These are phyloP conservation scores for Fusarium transvaalense DNA, from an alignment of 2,329 filamentous ascomycete genomes.

Conservation along the genomic window DNA sequence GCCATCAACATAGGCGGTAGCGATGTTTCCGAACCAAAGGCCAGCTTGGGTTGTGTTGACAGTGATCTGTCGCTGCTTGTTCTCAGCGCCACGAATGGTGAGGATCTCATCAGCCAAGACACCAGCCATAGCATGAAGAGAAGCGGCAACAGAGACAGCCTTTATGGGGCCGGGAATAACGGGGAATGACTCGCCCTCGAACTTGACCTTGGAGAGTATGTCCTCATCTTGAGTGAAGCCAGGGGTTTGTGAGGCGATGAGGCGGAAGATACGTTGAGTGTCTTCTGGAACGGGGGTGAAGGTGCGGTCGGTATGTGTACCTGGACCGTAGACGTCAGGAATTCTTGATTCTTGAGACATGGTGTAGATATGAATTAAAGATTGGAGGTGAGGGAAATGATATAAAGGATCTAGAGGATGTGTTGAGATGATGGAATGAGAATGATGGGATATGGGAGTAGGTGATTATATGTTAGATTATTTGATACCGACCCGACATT, in stretches of 20 bases:
- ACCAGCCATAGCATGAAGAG: conserved; percentile 23
- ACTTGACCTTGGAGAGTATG: conserved; percentile 16
- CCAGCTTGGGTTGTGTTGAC: conserved; percentile 20
- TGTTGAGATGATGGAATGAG: too few relatives aligned
- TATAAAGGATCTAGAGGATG: background rate
- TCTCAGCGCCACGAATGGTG: conserved; percentile 1
- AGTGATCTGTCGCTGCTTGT: conserved; percentile 1
- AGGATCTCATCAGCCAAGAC: conserved; percentile 24
- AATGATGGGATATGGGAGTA: background rate
- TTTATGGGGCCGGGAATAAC: conserved; percentile 27
- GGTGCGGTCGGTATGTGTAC: conserved; percentile 11
- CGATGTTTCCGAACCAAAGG: conserved; percentile 24
- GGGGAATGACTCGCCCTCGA: conserved; percentile 3
- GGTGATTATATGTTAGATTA: background rate
- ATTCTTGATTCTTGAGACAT: conserved; percentile 26
- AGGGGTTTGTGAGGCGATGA: conserved; percentile 20
- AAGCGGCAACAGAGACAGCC: conserved; percentile 15
- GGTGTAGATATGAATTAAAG: too few relatives aligned
- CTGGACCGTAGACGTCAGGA: conserved; percentile 14
- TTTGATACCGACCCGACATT: background rate
- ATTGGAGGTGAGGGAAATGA: background rate
- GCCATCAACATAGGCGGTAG: conserved; percentile 17
- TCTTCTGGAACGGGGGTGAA: conserved; percentile 16
- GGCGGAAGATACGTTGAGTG: conserved; percentile 16
- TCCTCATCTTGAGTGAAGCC: conserved; percentile 18